Evolutionary conservation across 2,329 filamentous ascomycete genomes (phyloP), one percentile per base, ranked within the genome.

Genomic region (Zalaria obscura): DNA sequence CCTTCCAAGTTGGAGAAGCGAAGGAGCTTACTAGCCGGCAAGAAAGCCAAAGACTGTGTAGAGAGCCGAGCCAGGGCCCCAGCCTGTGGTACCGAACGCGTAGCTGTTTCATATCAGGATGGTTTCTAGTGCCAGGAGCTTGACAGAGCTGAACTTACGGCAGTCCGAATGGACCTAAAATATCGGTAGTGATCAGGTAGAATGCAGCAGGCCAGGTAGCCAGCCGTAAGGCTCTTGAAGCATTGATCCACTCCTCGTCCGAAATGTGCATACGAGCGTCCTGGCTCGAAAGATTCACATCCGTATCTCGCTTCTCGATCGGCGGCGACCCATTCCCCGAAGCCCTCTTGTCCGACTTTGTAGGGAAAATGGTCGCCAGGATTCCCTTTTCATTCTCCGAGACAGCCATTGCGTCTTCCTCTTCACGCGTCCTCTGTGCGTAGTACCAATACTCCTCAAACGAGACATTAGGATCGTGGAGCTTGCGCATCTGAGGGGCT

Each of bases 161-260:
- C 51, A 63, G 57, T 25, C 60, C 62, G 40, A 58, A 65, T 1
- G 65, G 65, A 1, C 67, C 67, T 4, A 69, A 51, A 37, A 69
- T 64, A 45, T 69, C 67, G 1, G 67, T 69, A 5, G 67, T 68
- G 49, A 70, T 69, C 38, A 70, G 55, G 40, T 67, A 69, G 47
- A 72, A 72, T 34, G 64, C 56, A 28, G 65, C 62, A 5, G 66
- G 65, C 56, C 63, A 61, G 1, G 60, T 60, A 0, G 67, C 68
- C 0, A 68, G 71, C 5, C 68, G 57, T 40, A 67, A 47, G 3
- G 64, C 62, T 18, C 68, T 62, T 25, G 61, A 63, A 2, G 68
- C 68, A 40, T 64, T 65, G 25, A 55, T 56, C 68, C 68, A 70
- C 45, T 18, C 72, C 68, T 28, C 18, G 18, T 18, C 18, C 18